Evolutionary conservation across 2,329 filamentous ascomycete genomes (phyloP).

Genomic region (Phialophora tarda): DNA sequence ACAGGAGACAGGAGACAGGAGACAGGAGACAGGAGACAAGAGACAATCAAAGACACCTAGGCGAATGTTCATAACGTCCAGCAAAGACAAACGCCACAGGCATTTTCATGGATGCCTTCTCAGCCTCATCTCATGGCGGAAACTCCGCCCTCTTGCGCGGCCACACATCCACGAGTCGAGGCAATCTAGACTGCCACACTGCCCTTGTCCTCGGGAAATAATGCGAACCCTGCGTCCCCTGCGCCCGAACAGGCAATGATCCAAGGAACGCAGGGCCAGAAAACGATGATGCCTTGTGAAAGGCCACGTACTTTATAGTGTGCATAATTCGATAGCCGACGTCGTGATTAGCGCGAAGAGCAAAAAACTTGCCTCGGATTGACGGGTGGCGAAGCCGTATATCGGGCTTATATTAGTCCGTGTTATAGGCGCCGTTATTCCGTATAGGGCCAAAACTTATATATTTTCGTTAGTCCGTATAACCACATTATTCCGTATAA

Average conservation of each 20-base stretch:
- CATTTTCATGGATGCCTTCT: neutral
- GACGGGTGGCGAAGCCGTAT: slow-evolving; percentile 2
- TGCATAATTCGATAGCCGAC: neutral
- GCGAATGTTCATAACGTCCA: neutral
- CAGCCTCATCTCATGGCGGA: slow-evolving; percentile 18
- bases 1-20: neutral
- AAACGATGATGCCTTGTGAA: slow-evolving; percentile 1
- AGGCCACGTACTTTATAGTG: slow-evolving; percentile 1
- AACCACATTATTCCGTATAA: too few relatives aligned
- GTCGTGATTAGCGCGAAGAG: slow-evolving; percentile 4
- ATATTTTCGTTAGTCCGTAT: too few relatives aligned
- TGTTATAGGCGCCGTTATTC: too few relatives aligned
- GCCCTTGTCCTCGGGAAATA: neutral
- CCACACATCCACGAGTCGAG: neutral
- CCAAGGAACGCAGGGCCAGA: neutral
- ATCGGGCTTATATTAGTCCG: too few relatives aligned
- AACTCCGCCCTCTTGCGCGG: slow-evolving; percentile 20
- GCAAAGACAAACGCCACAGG: neutral
- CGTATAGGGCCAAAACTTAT: too few relatives aligned
- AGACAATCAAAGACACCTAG: neutral
- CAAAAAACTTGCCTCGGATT: neutral
- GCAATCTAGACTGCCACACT: neutral
- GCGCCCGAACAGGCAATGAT: slow-evolving; percentile 11
- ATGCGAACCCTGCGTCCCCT: neutral
- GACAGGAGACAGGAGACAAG: neutral